Evolutionary conservation across 805 yeast species (phyloP).

Genomic region (Starmera pachycereana): DNA sequence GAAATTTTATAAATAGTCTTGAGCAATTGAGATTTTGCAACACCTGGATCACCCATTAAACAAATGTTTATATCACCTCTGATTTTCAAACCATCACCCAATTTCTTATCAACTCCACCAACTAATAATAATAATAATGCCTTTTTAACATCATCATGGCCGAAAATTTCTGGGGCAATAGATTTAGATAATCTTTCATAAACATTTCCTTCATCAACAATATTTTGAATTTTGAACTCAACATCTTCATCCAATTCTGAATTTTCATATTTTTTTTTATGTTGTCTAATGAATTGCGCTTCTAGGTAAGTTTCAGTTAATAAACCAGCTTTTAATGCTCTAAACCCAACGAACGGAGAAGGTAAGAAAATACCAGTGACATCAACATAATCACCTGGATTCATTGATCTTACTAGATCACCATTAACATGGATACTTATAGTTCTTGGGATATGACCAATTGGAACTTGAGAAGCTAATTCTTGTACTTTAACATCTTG

Average conservation of each 20-base stretch:
- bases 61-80: conserved; percentile 96
- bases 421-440: conserved; percentile 87
- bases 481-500: conserved; percentile 96
- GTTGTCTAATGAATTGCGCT: conserved; percentile 78
- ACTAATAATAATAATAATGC: conserved; percentile 74
- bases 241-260: conserved; percentile 48
- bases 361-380: conserved; percentile 90
- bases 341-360: conserved; percentile 89
- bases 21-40: conserved; percentile 92
- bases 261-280: conserved; percentile 76
- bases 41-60: conserved; percentile 99
- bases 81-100: conserved; percentile 94
- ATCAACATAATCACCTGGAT: conserved; percentile 94
- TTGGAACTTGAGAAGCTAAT: conserved; percentile 91
- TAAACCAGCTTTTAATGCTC: conserved; percentile 86
- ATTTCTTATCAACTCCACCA: conserved; percentile 91
- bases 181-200: conserved; percentile 76
- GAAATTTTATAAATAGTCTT: conserved; percentile 88
- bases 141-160: conserved; percentile 89
- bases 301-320: conserved; percentile 90
- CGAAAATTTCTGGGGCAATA: conserved; percentile 96
- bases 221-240: conserved; percentile 41
- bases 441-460: conserved; percentile 93
- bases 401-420: conserved; percentile 71
- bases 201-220: conserved; percentile 55